Conservation (phyloP, 495 filamentous ascomycete genomes). For the Penicillium waksmanii region DNA sequence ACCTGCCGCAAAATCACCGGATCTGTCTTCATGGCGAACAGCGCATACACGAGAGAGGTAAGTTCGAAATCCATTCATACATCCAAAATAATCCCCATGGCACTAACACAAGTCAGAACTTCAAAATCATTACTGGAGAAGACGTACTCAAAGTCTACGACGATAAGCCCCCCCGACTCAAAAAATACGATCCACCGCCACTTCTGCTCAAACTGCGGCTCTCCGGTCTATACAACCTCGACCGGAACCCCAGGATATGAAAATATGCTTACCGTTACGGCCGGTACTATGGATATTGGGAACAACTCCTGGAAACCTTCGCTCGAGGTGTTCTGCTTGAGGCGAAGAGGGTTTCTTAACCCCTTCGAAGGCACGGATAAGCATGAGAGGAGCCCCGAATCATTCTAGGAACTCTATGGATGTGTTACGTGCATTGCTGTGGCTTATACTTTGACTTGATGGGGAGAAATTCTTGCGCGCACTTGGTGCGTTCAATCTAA, state of each 20-base stretch:
- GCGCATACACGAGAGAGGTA: slow-evolving; percentile 18
- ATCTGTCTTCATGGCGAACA: slow-evolving; percentile 22
- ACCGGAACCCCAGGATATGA: slow-evolving; percentile 2
- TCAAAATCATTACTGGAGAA: slow-evolving; percentile 8
- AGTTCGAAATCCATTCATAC: neutral
- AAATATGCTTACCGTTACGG: slow-evolving; percentile 2
- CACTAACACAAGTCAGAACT: neutral
- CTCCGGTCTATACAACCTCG: neutral
- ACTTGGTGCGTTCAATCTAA: no score
- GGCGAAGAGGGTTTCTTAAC: neutral
- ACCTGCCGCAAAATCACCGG: slow-evolving; percentile 23
- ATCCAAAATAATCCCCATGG: neutral
- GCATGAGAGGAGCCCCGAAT: neutral
- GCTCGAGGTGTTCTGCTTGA: slow-evolving; percentile 6
- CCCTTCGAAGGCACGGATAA: slow-evolving; percentile 6
- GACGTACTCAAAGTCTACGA: slow-evolving; percentile 11
- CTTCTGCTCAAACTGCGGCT: slow-evolving; percentile 7
- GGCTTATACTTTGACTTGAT: no score
- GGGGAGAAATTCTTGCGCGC: no score
- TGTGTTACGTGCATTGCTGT: no score
- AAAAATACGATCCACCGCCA: slow-evolving; percentile 3
- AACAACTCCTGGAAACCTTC: slow-evolving; percentile 4
- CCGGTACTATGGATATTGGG: slow-evolving; percentile 6
- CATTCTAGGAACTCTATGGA: neutral
- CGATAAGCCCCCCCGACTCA: slow-evolving; percentile 5